Conservation (phyloP, 1,284 basidiomycete species). For the Sparassis latifolia region DNA sequence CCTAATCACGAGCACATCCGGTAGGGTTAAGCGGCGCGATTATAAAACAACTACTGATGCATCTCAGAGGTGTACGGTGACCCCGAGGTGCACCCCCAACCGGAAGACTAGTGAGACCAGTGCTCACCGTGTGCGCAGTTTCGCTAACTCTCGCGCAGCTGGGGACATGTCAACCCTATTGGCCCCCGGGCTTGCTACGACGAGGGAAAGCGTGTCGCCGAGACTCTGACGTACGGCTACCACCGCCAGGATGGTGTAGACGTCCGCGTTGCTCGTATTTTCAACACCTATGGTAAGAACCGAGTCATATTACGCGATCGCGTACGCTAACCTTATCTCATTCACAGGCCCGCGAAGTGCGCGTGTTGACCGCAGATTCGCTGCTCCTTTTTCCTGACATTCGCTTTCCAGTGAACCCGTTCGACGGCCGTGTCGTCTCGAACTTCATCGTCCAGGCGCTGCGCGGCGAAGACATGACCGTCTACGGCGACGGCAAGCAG, state of each 20-base stretch:
- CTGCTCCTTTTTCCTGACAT: too few species aligned
- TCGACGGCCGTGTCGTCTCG: slow-evolving; percentile 94
- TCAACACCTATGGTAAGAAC: slow-evolving; percentile 74
- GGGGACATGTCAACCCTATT: slow-evolving; percentile 98
- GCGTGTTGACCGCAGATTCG: slow-evolving; percentile 13
- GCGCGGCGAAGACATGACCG: slow-evolving; percentile 91
- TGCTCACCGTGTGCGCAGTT: slow-evolving; percentile 39
- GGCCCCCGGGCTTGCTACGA: slow-evolving; percentile 98
- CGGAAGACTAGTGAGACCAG: slow-evolving; percentile 77
- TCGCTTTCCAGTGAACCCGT: slow-evolving; percentile 76
- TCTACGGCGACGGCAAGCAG: slow-evolving; percentile 94
- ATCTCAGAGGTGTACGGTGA: slow-evolving; percentile 89
- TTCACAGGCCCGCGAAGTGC: slow-evolving; percentile 40
- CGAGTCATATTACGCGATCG: slow-evolving; percentile 8
- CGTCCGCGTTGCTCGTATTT: slow-evolving; percentile 92
- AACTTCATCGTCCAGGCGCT: slow-evolving; percentile 98
- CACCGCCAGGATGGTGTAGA: slow-evolving; percentile 92
- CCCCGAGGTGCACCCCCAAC: slow-evolving; percentile 94
- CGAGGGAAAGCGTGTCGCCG: slow-evolving; percentile 94
- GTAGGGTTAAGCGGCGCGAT: slow-evolving; percentile 32
- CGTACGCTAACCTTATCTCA: not conserved
- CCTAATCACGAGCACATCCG: slow-evolving; percentile 90
- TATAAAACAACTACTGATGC: slow-evolving; percentile 4
- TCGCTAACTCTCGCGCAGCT: slow-evolving; percentile 39
- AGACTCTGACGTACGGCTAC: slow-evolving; percentile 93